A percentile compares a stretch with the other conserved stretches of the same genome.
Conservation (phyloP, 192 early-diverging fungal species). For the Coemansia sp. region DNA sequence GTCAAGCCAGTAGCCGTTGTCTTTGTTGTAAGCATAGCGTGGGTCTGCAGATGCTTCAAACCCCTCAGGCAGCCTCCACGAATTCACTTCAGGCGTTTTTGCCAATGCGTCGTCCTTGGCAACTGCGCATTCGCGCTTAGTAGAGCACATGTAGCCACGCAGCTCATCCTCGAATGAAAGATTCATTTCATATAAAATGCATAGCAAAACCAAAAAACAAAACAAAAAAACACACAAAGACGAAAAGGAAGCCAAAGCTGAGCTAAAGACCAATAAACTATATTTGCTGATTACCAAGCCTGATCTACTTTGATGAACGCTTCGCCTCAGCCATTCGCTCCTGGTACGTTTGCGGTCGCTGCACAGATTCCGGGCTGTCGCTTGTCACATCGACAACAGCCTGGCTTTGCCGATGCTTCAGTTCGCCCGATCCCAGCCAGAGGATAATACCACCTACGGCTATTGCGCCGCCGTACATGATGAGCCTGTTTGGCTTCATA, state of each 20-base stretch:
- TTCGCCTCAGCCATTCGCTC: conserved; percentile 42
- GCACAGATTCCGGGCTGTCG: not conserved
- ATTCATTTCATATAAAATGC: too few species aligned
- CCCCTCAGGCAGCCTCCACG: conserved; percentile 8
- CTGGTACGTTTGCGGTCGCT: conserved; percentile 38
- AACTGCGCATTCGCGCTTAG: not conserved
- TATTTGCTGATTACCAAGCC: too few species aligned
- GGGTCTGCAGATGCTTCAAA: conserved; percentile 42
- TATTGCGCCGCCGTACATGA: conserved; percentile 43
- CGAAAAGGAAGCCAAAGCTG: too few species aligned
- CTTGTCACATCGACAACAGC: not conserved
- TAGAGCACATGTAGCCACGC: not conserved
- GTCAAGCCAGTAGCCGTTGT: conserved; percentile 57
- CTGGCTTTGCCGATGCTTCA: conserved; percentile 25
- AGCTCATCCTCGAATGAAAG: not conserved
- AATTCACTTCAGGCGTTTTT: not conserved
- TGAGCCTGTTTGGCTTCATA: conserved; percentile 45
- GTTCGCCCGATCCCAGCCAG: conserved; percentile 43
- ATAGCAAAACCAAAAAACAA: too few species aligned
- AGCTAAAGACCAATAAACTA: not conserved
- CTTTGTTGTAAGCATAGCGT: conserved; percentile 50
- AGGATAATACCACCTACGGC: conserved; percentile 33
- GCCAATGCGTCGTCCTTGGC: not conserved
- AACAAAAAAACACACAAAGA: too few species aligned
- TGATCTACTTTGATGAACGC: conserved; percentile 10